Evolutionary conservation across 495 filamentous ascomycete species (phyloP).

Genomic region (Hypomontagnella submonticulosa): DNA sequence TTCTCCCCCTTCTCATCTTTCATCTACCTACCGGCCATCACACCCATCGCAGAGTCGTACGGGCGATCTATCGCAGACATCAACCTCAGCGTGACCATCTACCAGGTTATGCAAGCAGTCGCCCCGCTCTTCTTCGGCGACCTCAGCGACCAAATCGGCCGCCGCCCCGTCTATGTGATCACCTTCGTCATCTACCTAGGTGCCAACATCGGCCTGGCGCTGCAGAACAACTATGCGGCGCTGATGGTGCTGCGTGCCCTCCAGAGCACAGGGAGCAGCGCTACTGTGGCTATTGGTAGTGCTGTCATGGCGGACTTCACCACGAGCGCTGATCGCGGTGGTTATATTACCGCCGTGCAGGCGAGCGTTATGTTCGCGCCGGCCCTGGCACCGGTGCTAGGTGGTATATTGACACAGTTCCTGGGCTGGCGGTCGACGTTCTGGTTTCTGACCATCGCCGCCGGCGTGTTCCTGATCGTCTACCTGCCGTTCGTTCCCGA

Average conservation of each 20-base stretch:
- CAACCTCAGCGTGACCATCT: conserved; percentile 66
- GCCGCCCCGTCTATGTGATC: conserved; percentile 62
- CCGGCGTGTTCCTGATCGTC: conserved; percentile 10
- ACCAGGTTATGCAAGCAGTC: conserved; percentile 64
- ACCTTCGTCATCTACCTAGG: conserved; percentile 61
- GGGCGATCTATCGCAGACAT: conserved; percentile 61
- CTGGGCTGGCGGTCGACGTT: conserved; percentile 61
- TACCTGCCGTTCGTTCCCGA: conserved; percentile 5
- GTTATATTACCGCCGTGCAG: conserved; percentile 53
- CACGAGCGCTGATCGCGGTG: conserved; percentile 59
- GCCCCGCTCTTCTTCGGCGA: conserved; percentile 63
- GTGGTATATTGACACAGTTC: conserved; percentile 58
- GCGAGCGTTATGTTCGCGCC: conserved; percentile 50
- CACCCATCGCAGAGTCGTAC: conserved; percentile 57
- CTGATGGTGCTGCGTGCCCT: conserved; percentile 64
- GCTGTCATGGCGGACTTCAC: conserved; percentile 65
- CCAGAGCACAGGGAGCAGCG: conserved; percentile 62
- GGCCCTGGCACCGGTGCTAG: conserved; percentile 58
- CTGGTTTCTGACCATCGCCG: conserved; percentile 59
- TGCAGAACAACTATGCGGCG: conserved; percentile 62
- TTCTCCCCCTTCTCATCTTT: conserved; percentile 73
- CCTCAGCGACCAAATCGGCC: conserved; percentile 60
- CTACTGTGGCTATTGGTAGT: conserved; percentile 57
- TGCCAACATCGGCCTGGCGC: conserved; percentile 64
- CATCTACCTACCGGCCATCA: conserved; percentile 75